phyloP scores from a whole-genome alignment of 495 filamentous ascomycete genomes.

The Jackrogersella minutella region DNA sequence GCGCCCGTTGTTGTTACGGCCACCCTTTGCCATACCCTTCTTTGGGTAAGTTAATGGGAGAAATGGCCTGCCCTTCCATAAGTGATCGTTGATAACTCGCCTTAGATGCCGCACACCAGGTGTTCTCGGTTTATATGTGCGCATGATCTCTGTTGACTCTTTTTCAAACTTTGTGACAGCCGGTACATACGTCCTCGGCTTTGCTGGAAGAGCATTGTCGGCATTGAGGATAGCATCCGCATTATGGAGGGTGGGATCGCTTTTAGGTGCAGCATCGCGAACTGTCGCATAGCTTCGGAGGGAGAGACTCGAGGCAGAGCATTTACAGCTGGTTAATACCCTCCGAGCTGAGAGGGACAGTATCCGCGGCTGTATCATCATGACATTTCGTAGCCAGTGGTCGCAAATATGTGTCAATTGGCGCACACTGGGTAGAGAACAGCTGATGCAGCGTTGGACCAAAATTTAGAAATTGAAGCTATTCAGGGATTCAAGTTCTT shows the following conservation, averaged over 20 bases:
- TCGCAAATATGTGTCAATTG: slow-evolving; percentile 17
- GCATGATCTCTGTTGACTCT: slow-evolving; percentile 60
- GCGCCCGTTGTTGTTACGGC: slow-evolving; percentile 83
- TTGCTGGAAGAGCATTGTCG: slow-evolving; percentile 40
- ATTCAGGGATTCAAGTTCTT: slow-evolving; percentile 41
- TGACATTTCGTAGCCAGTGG: slow-evolving; percentile 32
- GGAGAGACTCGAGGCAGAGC: slow-evolving; percentile 46
- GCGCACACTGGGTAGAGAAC: slow-evolving; percentile 1
- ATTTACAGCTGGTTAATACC: slow-evolving; percentile 54
- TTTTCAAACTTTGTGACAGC: slow-evolving; percentile 38
- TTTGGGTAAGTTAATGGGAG: slow-evolving; percentile 86
- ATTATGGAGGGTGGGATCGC: slow-evolving; percentile 46
- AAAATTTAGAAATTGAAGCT: slow-evolving; percentile 43
- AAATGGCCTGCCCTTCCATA: slow-evolving; percentile 91
- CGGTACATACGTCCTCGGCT: slow-evolving; percentile 16
- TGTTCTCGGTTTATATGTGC: slow-evolving; percentile 93
- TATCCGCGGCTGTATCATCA: slow-evolving; percentile 73
- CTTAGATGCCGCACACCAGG: slow-evolving; percentile 92
- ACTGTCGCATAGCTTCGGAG: slow-evolving; percentile 65
- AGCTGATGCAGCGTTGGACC: slow-evolving; percentile 24
- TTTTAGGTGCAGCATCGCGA: slow-evolving; percentile 50
- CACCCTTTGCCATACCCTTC: slow-evolving; percentile 89
- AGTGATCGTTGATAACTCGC: slow-evolving; percentile 91
- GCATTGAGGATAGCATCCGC: slow-evolving; percentile 50
- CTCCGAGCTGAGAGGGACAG: slow-evolving; percentile 58